These are phyloP conservation scores for Phytophthora capsici DNA, from an alignment of 352 stramenopile species.

Conservation along the genomic window DNA sequence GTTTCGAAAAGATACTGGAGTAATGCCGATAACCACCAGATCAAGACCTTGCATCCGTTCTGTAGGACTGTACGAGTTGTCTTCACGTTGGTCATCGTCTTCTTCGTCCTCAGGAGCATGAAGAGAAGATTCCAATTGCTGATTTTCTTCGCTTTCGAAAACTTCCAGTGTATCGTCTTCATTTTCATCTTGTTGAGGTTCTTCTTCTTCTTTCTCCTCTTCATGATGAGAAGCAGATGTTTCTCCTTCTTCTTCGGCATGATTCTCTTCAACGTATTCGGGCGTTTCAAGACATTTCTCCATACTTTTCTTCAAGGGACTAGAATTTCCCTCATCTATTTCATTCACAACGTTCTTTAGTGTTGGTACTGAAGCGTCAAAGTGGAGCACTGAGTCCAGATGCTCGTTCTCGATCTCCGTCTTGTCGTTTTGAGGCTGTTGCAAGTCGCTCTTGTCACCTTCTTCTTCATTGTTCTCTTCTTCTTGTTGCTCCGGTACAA, in stretches of 20 bases:
- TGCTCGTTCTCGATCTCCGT: constrained; percentile 7
- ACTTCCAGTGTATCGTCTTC: constrained; percentile 58
- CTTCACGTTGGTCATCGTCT: constrained; percentile 2
- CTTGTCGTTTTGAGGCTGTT: constrained; percentile 2
- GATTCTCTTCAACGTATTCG: constrained; percentile 9
- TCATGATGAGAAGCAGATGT: constrained; percentile 35
- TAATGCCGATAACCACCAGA: constrained; percentile 32
- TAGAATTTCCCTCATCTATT: neutral
- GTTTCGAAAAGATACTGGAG: constrained; percentile 19
- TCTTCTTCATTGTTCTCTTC: constrained; percentile 12
- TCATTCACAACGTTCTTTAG: constrained; percentile 2
- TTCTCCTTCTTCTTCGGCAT: constrained; percentile 15
- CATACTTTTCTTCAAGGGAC: constrained; percentile 6
- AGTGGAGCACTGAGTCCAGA: constrained; percentile 21
- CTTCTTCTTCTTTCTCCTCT: constrained; percentile 8
- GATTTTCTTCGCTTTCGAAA: constrained; percentile 36
- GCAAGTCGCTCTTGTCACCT: constrained; percentile 7
- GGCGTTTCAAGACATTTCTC: constrained; percentile 6
- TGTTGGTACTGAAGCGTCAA: constrained; percentile 5
- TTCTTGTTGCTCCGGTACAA: constrained; percentile 12
- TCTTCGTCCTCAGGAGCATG: constrained; percentile 20
- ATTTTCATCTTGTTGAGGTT: constrained; percentile 13
- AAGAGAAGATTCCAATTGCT: constrained; percentile 10
- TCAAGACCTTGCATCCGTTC: constrained; percentile 9
- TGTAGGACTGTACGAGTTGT: neutral